Conservation (phyloP, 495 filamentous ascomycete genomes). For the Tuber brumale region DNA sequence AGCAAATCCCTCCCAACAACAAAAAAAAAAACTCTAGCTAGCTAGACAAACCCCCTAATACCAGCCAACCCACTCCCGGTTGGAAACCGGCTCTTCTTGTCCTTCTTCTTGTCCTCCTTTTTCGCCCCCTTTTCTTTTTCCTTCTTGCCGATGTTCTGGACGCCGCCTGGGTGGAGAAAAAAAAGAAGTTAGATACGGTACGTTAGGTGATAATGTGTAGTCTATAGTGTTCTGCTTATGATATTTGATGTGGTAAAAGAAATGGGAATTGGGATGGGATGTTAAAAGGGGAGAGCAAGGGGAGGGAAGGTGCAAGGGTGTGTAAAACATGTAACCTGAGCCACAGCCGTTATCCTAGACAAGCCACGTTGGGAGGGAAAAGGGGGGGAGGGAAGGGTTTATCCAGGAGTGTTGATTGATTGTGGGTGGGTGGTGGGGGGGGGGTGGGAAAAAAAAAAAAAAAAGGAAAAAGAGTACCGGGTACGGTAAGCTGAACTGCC, state of each 20-base stretch:
- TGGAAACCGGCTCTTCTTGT: constrained; percentile 47
- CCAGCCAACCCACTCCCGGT: constrained; percentile 47
- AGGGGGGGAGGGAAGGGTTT: constrained; percentile 10
- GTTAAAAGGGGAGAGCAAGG: not conserved
- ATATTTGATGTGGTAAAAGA: not conserved
- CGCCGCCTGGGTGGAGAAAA: constrained; percentile 45
- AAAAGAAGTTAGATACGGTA: not conserved
- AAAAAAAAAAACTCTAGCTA: too few relatives aligned
- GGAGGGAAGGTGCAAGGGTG: not conserved
- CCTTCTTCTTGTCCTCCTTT: constrained; percentile 47
- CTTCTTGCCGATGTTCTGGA: constrained; percentile 51
- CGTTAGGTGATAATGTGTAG: not conserved
- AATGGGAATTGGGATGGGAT: not conserved
- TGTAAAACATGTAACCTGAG: not conserved
- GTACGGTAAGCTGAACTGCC: not conserved
- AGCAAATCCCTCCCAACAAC: not conserved
- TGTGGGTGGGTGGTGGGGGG: not conserved
- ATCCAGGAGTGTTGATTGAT: not conserved
- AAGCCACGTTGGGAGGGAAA: constrained; percentile 6
- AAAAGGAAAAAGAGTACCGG: not conserved
- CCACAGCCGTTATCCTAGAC: constrained; percentile 13
- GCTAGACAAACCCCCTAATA: constrained; percentile 50
- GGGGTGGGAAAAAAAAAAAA: not conserved
- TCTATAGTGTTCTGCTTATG: constrained; percentile 7
- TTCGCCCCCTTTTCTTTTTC: constrained; percentile 50